Evolutionary conservation across 352 stramenopile species (phyloP).

Genomic region (Pythium volutum): DNA sequence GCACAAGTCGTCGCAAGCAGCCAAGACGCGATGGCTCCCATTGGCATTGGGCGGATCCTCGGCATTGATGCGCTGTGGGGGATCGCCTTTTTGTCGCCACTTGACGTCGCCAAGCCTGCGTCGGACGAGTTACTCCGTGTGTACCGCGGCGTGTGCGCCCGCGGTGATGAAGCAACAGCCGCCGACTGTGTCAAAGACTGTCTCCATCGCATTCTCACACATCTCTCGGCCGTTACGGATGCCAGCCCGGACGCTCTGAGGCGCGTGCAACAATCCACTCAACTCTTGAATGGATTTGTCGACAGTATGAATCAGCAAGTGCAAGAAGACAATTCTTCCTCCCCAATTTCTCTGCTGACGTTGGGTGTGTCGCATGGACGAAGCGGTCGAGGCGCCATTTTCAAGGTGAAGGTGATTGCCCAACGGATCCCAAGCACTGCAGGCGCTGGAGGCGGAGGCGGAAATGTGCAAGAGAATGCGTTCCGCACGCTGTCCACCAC

Average conservation of each 20-base stretch:
- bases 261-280: slow-evolving; percentile 77
- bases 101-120: slow-evolving; percentile 74
- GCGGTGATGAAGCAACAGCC: slow-evolving; percentile 32
- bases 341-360: slow-evolving; percentile 40
- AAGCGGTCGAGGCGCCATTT: slow-evolving; percentile 66
- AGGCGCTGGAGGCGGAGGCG: slow-evolving; percentile 20
- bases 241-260: slow-evolving; percentile 49
- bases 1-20: slow-evolving; percentile 11
- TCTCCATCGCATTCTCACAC: slow-evolving; percentile 72
- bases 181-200: slow-evolving; percentile 69
- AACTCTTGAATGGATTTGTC: slow-evolving; percentile 66
- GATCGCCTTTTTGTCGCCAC: slow-evolving; percentile 76
- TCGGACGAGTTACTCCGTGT: slow-evolving; percentile 77
- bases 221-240: slow-evolving; percentile 52
- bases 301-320: slow-evolving; percentile 13
- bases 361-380: slow-evolving; percentile 61
- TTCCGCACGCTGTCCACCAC: slow-evolving; percentile 54
- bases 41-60: slow-evolving; percentile 28
- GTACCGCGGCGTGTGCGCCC: slow-evolving; percentile 60
- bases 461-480: slow-evolving; percentile 41
- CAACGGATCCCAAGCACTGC: slow-evolving; percentile 61
- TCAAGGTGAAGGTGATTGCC: slow-evolving; percentile 75
- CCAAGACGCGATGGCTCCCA: not conserved
- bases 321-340: slow-evolving; percentile 25
- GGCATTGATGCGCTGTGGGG: slow-evolving; percentile 83